These are phyloP conservation scores for Lolium rigidum DNA, from an alignment of 176 grass and related monocot genomes.

Conservation along the genomic window DNA sequence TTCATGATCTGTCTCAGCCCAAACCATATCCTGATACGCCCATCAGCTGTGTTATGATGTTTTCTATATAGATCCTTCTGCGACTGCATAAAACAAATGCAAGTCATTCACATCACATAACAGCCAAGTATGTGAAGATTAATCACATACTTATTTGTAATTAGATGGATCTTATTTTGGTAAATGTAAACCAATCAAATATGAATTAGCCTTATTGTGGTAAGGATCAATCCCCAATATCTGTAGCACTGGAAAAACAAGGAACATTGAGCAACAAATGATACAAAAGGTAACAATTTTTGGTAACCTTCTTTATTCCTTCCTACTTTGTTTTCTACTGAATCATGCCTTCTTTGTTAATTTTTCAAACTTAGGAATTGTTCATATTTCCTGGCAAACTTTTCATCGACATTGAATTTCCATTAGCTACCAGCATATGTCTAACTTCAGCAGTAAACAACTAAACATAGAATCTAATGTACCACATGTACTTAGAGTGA, in stretches of 20 bases:
- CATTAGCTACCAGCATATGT: neutral
- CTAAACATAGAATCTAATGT: neutral
- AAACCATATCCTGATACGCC: slow-evolving; percentile 94
- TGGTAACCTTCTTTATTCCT: neutral
- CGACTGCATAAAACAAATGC: slow-evolving; percentile 48
- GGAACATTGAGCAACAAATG: neutral
- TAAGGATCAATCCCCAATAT: slow-evolving; percentile 21
- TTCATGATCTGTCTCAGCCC: slow-evolving; percentile 98
- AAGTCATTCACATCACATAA: slow-evolving; percentile 25
- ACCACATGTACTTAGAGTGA: slow-evolving; percentile 1
- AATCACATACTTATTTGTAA: neutral
- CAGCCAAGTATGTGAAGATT: slow-evolving; percentile 15
- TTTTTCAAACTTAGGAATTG: slow-evolving; percentile 1
- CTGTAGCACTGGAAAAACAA: slow-evolving; percentile 11
- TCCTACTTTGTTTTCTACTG: neutral
- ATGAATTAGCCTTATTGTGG: slow-evolving; percentile 19
- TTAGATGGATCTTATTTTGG: slow-evolving; percentile 5
- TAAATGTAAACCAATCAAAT: slow-evolving; percentile 14
- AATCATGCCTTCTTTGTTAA: neutral
- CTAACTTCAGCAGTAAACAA: slow-evolving; percentile 21
- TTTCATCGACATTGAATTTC: neutral
- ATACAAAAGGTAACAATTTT: neutral
- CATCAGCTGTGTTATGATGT: slow-evolving; percentile 88
- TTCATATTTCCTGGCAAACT: neutral
- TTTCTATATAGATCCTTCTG: slow-evolving; percentile 85